Percentiles rank a stretch among this genome's conserved stretches.
These are phyloP conservation scores for Penicillium sp. DNA, from an alignment of 2,329 filamentous ascomycete genomes.

Conservation along the genomic window DNA sequence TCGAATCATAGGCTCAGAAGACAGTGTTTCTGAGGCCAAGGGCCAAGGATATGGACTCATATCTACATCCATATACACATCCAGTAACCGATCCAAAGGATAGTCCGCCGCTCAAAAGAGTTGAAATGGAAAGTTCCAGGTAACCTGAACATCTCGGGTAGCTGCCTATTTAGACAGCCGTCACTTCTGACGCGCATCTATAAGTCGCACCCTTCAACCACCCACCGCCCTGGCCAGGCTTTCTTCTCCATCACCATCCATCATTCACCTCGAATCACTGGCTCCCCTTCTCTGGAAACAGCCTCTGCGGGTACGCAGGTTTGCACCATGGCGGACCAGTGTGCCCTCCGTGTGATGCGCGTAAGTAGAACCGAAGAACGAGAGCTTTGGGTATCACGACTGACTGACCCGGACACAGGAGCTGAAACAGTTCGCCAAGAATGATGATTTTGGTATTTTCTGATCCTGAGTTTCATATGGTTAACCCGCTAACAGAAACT, in stretches of 20 bases:
- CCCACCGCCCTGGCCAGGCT: background rate
- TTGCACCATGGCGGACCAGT: slow-evolving; percentile 18
- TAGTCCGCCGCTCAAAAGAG: background rate
- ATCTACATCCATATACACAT: background rate
- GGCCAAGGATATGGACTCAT: background rate
- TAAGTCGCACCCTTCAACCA: background rate
- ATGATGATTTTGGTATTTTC: slow-evolving; percentile 1
- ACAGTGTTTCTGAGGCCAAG: background rate
- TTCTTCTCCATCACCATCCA: background rate
- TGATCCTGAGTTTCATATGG: slow-evolving; percentile 6
- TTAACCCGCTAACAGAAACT: background rate
- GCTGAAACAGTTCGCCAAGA: slow-evolving; percentile 13
- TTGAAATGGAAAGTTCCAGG: background rate
- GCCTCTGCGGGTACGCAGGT: background rate
- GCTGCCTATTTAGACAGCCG: background rate
- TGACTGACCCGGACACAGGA: slow-evolving; percentile 7
- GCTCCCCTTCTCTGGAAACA: background rate
- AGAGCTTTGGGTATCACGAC: background rate
- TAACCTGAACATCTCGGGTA: background rate
- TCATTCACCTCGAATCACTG: too few relatives aligned
- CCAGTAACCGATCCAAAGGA: background rate
- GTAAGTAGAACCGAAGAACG: slow-evolving; percentile 3
- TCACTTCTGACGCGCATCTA: background rate
- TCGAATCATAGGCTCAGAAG: too few relatives aligned
- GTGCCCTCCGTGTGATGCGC: slow-evolving; percentile 17